Evolutionary conservation across 441 rosid genomes (phyloP).

Genomic region (Bruguiera hainesii): DNA sequence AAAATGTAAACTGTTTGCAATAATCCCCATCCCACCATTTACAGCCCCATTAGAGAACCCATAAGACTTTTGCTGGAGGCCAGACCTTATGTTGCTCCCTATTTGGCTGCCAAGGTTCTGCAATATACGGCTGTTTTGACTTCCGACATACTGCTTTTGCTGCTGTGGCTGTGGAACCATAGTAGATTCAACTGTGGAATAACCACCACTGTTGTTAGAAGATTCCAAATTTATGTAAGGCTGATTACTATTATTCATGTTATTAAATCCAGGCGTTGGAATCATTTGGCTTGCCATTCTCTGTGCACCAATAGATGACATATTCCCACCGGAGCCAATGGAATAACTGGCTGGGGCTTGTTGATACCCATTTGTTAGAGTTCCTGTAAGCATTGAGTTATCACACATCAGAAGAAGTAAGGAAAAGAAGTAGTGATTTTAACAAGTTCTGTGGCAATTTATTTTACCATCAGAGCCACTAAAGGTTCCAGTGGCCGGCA

Average conservation of each 20-base stretch:
- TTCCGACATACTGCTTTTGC: conserved; percentile 67
- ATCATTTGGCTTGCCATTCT: conserved; percentile 91
- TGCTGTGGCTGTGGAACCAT: conserved; percentile 68
- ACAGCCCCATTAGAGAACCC: conserved; percentile 66
- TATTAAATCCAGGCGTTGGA: conserved; percentile 93
- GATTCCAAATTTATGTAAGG: conserved; percentile 65
- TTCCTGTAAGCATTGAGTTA: conserved; percentile 44
- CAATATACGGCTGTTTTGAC: conserved; percentile 74
- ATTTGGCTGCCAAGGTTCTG: conserved; percentile 84
- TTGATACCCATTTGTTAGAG: conserved; percentile 76
- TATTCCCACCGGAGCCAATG: conserved; percentile 72
- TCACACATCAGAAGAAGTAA: background rate
- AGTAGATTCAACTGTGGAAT: conserved; percentile 65
- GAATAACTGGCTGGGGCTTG: conserved; percentile 69
- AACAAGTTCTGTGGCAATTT: background rate
- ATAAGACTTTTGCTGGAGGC: conserved; percentile 80
- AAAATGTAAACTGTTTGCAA: conserved; percentile 52
- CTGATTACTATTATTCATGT: conserved; percentile 43
- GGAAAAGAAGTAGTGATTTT: conserved; percentile 10
- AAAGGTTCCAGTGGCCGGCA: conserved; percentile 54
- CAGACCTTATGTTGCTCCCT: conserved; percentile 68
- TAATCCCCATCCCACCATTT: conserved; percentile 71
- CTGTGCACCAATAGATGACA: conserved; percentile 62
- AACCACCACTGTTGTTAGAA: conserved; percentile 58
- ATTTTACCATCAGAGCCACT: conserved; percentile 45